Conservation (phyloP, 2,329 filamentous ascomycete genomes). For the Hypomyces rosellus region DNA sequence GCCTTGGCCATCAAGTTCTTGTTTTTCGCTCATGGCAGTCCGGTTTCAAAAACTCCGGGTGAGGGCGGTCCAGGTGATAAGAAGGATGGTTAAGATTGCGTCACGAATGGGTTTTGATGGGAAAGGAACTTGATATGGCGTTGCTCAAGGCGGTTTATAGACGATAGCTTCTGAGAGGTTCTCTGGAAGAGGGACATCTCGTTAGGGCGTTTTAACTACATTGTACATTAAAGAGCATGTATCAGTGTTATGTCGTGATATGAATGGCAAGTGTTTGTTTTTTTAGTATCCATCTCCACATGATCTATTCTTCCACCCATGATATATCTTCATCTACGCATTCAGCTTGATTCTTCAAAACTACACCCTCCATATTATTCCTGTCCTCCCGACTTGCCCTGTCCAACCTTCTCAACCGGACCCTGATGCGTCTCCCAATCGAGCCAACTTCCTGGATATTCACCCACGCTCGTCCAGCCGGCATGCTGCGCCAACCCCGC, state of each 20-base stretch:
- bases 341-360: neutral
- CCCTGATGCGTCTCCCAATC: slow-evolving; percentile 79
- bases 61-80: slow-evolving; percentile 17
- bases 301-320: neutral
- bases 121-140: neutral
- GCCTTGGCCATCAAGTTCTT: slow-evolving; percentile 92
- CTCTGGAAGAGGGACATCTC: neutral
- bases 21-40: slow-evolving; percentile 81
- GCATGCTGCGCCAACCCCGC: slow-evolving; percentile 69
- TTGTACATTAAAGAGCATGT: slow-evolving; percentile 16
- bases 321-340: too few species aligned
- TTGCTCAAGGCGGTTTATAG: neutral
- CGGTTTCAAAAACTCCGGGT: slow-evolving; percentile 34
- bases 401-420: slow-evolving; percentile 29
- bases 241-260: slow-evolving; percentile 13
- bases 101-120: neutral
- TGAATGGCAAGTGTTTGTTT: slow-evolving; percentile 1
- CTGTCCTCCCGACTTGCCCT: slow-evolving; percentile 1
- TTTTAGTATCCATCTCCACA: neutral
- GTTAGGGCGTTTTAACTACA: slow-evolving; percentile 12
- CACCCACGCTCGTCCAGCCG: slow-evolving; percentile 65
- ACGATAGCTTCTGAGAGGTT: neutral
- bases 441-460: slow-evolving; percentile 70
- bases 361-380: neutral
- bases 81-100: neutral